Evolutionary conservation across 257 asterid species (phyloP).

Genomic region (Fraxinus quadrangulata): DNA sequence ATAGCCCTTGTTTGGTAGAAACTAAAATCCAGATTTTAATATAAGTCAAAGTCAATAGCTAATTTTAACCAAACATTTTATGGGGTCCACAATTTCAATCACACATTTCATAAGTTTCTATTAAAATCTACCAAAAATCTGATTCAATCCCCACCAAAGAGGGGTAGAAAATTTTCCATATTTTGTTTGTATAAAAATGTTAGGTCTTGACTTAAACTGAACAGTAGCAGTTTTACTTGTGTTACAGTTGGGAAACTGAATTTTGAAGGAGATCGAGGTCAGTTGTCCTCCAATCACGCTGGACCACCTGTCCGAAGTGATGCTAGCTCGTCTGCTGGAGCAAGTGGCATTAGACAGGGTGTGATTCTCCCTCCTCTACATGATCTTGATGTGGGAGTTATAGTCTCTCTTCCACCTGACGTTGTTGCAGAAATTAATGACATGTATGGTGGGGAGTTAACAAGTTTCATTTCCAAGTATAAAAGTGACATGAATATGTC

Average conservation of each 20-base stretch:
- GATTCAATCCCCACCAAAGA: too few species aligned
- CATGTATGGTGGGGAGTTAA: constrained; percentile 78
- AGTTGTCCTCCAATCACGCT: constrained; percentile 28
- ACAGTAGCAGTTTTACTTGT: constrained; percentile 17
- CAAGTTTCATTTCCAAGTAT: constrained; percentile 52
- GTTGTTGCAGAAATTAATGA: constrained; percentile 78
- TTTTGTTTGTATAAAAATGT: background rate
- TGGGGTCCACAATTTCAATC: too few species aligned
- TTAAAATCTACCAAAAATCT: too few species aligned
- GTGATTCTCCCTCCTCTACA: constrained; percentile 73
- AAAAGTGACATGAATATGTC: constrained; percentile 29
- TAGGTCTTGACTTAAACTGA: constrained; percentile 14
- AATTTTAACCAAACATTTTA: too few species aligned
- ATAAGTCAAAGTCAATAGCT: too few species aligned
- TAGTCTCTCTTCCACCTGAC: constrained; percentile 89
- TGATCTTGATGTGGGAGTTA: constrained; percentile 79
- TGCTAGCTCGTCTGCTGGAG: constrained; percentile 49
- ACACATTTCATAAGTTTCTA: too few species aligned
- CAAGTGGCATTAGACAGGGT: constrained; percentile 33
- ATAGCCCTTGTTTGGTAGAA: background rate
- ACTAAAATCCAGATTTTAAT: too few species aligned
- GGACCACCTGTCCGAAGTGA: constrained; percentile 37
- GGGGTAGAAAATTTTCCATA: constrained; percentile 9
- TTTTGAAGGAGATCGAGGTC: constrained; percentile 30
- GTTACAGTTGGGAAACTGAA: constrained; percentile 39